A percentile compares a stretch with the other conserved stretches of the same genome.
phyloP scores from a whole-genome alignment of 208 protist genomes.

The Kentomonas sorsogonicus region DNA sequence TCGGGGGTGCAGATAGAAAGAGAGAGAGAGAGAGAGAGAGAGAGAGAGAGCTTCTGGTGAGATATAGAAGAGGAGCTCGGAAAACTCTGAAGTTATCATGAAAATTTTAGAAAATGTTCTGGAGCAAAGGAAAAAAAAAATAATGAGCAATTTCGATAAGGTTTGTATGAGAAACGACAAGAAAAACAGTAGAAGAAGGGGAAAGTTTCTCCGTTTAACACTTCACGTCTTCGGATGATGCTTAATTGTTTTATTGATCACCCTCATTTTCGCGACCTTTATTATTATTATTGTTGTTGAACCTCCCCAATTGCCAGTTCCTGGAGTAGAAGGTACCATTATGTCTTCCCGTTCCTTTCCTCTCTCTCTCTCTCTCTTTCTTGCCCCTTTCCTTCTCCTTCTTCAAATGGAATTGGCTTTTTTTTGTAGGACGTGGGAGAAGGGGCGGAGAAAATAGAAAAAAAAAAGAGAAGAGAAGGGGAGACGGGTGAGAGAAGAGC shows the following conservation, averaged over 20 bases:
- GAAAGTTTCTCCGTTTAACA: too few relatives aligned
- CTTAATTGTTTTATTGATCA: too few relatives aligned
- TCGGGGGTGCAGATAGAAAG: neutral
- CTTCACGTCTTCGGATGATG: too few relatives aligned
- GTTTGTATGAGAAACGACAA: conserved; percentile 6
- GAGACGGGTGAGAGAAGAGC: neutral
- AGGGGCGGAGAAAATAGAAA: neutral
- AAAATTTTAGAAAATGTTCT: neutral
- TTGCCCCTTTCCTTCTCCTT: neutral
- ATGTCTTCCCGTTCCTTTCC: neutral
- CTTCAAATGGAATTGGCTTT: too few relatives aligned
- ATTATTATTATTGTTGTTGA: too few relatives aligned
- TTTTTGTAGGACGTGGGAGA: too few relatives aligned
- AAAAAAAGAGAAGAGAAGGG: conserved; percentile 2
- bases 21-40: conserved; percentile 5
- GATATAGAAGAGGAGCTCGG: neutral
- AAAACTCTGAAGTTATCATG: conserved; percentile 5
- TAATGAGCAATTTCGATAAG: neutral
- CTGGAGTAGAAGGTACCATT: neutral
- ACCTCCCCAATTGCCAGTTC: too few relatives aligned
- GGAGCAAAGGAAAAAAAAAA: conserved; percentile 2
- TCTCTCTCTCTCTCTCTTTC: conserved; percentile 3
- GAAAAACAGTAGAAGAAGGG: conserved; percentile 14
- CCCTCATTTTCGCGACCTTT: too few relatives aligned
- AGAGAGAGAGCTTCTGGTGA: neutral